These are phyloP conservation scores for Aspergillus fischeri DNA, from an alignment of 2,329 filamentous ascomycete genomes.

Conservation along the genomic window DNA sequence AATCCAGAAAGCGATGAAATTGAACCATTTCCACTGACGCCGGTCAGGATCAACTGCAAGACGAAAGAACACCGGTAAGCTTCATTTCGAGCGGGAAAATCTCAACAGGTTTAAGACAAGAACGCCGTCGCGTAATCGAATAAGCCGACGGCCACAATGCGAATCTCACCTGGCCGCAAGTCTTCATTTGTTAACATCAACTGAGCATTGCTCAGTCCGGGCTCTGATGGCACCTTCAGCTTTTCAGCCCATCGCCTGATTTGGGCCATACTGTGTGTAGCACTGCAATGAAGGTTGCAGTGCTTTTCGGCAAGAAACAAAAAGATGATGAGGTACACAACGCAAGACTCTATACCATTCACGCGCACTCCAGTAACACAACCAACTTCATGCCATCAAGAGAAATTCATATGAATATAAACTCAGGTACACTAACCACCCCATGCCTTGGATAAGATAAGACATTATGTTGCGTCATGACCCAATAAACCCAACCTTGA, in stretches of 20 bases:
- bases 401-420: neutral
- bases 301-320: neutral
- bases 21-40: constrained; percentile 80
- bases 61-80: constrained; percentile 1
- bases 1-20: constrained; percentile 86
- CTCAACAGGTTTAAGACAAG: neutral
- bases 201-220: constrained; percentile 71
- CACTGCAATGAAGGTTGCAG: neutral
- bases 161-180: constrained; percentile 58
- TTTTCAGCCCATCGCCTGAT: constrained; percentile 44
- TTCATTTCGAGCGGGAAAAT: neutral
- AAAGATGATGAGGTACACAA: neutral
- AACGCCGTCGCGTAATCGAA: neutral
- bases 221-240: constrained; percentile 69
- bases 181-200: constrained; percentile 85
- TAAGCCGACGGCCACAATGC: constrained; percentile 3
- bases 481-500: neutral
- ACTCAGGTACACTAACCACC: neutral
- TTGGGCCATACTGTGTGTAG: constrained; percentile 19
- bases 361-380: neutral
- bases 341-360: neutral
- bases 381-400: neutral
- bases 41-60: constrained; percentile 68
- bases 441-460: neutral
- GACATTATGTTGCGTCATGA: neutral